phyloP scores from a whole-genome alignment of 2,329 filamentous ascomycete species.

The Verticillium isaacii region DNA sequence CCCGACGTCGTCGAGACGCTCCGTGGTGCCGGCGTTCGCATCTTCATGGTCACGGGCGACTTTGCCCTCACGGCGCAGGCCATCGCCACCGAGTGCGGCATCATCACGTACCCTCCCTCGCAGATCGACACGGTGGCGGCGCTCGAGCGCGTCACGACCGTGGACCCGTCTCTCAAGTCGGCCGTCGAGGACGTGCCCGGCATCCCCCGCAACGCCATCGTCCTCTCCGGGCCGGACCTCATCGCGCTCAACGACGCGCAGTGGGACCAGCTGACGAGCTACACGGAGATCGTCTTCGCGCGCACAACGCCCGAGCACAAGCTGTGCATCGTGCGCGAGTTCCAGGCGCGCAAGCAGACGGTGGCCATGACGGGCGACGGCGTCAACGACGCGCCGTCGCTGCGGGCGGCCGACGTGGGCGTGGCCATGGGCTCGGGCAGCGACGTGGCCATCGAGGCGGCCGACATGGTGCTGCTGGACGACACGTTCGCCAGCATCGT shows the following conservation, averaged over 20 bases:
- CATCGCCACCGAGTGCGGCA: slow-evolving; percentile 74
- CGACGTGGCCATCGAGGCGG: slow-evolving; percentile 79
- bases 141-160: slow-evolving; percentile 46
- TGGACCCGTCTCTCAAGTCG: slow-evolving; percentile 52
- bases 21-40: slow-evolving; percentile 67
- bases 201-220: slow-evolving; percentile 42
- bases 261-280: slow-evolving; percentile 73
- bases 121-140: slow-evolving; percentile 49
- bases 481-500: slow-evolving; percentile 88
- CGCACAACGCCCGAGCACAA: slow-evolving; percentile 83
- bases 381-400: slow-evolving; percentile 79
- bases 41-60: slow-evolving; percentile 83
- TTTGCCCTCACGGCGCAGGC: slow-evolving; percentile 74
- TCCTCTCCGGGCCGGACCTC: slow-evolving; percentile 62
- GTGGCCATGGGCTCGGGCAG: slow-evolving; percentile 86
- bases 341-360: slow-evolving; percentile 70
- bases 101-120: slow-evolving; percentile 53
- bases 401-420: slow-evolving; percentile 77
- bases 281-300: slow-evolving; percentile 78
- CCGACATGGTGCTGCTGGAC: slow-evolving; percentile 78
- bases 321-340: slow-evolving; percentile 84
- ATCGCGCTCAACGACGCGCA: slow-evolving; percentile 72
- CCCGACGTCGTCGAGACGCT: slow-evolving; percentile 66
- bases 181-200: slow-evolving; percentile 47
- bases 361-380: slow-evolving; percentile 88